These are phyloP conservation scores for Lachnellula hyalina DNA, from an alignment of 2,329 filamentous ascomycete species.

Conservation along the genomic window DNA sequence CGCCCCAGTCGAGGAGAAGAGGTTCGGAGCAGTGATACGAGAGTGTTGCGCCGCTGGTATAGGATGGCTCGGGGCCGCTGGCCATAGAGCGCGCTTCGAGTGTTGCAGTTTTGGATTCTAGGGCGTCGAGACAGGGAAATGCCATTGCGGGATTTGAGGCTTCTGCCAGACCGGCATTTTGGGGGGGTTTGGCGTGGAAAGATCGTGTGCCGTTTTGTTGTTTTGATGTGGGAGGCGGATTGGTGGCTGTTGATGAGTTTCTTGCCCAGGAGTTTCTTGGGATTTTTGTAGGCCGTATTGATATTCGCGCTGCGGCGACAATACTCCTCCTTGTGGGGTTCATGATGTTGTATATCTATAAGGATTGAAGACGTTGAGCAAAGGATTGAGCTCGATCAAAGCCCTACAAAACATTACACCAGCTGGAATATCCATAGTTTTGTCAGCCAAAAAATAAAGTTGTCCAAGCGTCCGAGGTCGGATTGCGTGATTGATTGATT, in stretches of 20 bases:
- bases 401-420: background rate
- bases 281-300: slow-evolving; percentile 9
- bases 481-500: no score
- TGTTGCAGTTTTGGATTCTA: slow-evolving; percentile 71
- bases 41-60: slow-evolving; percentile 82
- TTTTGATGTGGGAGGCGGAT: slow-evolving; percentile 3
- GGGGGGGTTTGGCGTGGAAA: slow-evolving; percentile 21
- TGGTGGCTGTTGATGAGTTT: slow-evolving; percentile 12
- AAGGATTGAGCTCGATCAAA: background rate
- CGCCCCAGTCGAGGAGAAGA: slow-evolving; percentile 88
- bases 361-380: background rate
- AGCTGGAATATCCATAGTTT: background rate
- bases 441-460: background rate
- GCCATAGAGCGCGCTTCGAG: slow-evolving; percentile 63
- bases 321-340: slow-evolving; percentile 21
- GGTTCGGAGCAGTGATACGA: slow-evolving; percentile 69
- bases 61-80: slow-evolving; percentile 85
- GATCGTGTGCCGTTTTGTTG: slow-evolving; percentile 14
- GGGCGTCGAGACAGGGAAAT: slow-evolving; percentile 83
- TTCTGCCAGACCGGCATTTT: slow-evolving; percentile 19
- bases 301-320: slow-evolving; percentile 17
- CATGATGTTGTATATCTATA: slow-evolving; percentile 18
- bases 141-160: slow-evolving; percentile 79
- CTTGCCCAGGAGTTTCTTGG: slow-evolving; percentile 13
- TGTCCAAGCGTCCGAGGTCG: no score